phyloP scores from a whole-genome alignment of 75 land plant species.

The Pinus taeda region DNA sequence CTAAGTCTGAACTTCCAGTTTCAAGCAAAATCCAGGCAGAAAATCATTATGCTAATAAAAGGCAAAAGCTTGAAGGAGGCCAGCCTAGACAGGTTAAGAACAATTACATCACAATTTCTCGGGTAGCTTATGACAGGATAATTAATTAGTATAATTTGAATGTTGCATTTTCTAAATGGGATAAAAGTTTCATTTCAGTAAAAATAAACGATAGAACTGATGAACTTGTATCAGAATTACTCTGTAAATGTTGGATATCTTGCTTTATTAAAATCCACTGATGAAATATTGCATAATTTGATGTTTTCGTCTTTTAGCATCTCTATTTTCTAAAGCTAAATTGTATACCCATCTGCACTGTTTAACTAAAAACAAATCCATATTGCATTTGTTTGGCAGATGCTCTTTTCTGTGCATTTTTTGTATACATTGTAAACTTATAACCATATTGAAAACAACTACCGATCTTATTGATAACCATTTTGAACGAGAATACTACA shows the following conservation, averaged over 20 bases:
- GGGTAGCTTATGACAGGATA: no score
- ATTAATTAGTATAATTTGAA: no score
- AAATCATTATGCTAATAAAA: conserved; percentile 59
- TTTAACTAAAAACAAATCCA: neutral
- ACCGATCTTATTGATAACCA: neutral
- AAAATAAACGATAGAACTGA: neutral
- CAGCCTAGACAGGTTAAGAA: conserved; percentile 60
- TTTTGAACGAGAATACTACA: neutral
- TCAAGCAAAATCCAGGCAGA: neutral
- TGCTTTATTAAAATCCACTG: neutral
- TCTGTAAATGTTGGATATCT: neutral
- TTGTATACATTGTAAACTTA: neutral
- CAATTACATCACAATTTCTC: no score
- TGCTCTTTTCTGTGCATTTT: neutral
- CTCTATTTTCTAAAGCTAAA: neutral
- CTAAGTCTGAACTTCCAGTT: neutral
- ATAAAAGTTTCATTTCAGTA: neutral
- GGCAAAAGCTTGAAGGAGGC: conserved; percentile 93
- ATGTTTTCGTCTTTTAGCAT: no score
- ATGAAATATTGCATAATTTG: neutral
- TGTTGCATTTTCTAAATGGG: neutral
- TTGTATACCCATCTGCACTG: neutral
- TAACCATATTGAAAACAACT: neutral
- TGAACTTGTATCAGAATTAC: neutral
- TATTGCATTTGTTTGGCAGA: neutral